These are phyloP conservation scores for Hypoxylon rubiginosum DNA, from an alignment of 2,329 filamentous ascomycete genomes.

Conservation along the genomic window DNA sequence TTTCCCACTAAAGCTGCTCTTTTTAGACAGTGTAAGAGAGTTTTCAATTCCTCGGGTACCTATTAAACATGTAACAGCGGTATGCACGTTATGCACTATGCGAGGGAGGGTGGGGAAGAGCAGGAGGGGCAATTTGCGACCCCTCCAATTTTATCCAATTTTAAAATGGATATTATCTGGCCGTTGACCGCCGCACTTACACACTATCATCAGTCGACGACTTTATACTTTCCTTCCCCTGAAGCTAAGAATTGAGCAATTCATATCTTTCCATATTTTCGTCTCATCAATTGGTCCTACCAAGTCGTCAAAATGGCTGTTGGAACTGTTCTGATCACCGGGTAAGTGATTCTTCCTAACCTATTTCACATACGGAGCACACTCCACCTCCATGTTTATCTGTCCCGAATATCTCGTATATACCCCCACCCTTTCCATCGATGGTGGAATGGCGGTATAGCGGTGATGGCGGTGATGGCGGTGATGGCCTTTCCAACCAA, in stretches of 20 bases:
- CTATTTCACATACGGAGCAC: background rate
- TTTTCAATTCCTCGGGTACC: background rate
- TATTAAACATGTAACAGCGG: background rate
- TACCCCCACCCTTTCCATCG: background rate
- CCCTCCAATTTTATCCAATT: slow-evolving; percentile 43
- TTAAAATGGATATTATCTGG: slow-evolving; percentile 37
- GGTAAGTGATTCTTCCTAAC: slow-evolving; percentile 69
- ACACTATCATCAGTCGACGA: slow-evolving; percentile 30
- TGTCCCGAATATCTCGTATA: background rate
- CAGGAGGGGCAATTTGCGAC: slow-evolving; percentile 36
- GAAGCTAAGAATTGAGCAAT: background rate
- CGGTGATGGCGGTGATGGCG: background rate
- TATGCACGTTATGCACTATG: slow-evolving; percentile 21
- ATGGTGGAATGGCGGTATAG: background rate
- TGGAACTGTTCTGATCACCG: slow-evolving; percentile 91
- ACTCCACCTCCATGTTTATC: background rate
- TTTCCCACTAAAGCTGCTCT: too few species aligned
- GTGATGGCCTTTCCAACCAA: background rate
- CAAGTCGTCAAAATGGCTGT: slow-evolving; percentile 72
- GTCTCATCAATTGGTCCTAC: slow-evolving; percentile 34
- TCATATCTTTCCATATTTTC: slow-evolving; percentile 26
- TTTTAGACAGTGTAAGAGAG: background rate
- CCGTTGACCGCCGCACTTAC: slow-evolving; percentile 41
- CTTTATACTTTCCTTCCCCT: slow-evolving; percentile 11
- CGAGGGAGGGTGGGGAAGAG: slow-evolving; percentile 19